Percentiles rank a stretch among this genome's conserved stretches.
Conservation (phyloP, 2,329 filamentous ascomycete genomes). For the Penicillium psychrosexuale region DNA sequence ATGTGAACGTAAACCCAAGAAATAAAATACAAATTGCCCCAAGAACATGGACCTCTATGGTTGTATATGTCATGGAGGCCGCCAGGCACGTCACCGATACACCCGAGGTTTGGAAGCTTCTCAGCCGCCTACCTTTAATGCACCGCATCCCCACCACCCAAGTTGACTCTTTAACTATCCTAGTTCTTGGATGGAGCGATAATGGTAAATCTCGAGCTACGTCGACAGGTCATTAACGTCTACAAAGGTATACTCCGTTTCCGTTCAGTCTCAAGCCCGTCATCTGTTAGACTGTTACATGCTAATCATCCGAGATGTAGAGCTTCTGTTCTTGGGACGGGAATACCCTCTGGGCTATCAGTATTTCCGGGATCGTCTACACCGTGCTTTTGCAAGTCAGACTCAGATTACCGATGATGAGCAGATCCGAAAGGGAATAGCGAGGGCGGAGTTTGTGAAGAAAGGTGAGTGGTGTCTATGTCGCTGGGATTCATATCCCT, state of each 20-base stretch:
- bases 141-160: neutral
- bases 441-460: constrained; percentile 80
- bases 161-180: neutral
- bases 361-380: constrained; percentile 77
- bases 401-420: constrained; percentile 66
- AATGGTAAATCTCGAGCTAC: constrained; percentile 57
- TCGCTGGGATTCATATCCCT: neutral
- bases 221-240: constrained; percentile 74
- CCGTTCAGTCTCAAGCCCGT: neutral
- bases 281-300: neutral
- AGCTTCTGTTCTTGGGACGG: constrained; percentile 77
- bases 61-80: neutral
- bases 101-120: constrained; percentile 15
- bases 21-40: neutral
- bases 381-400: constrained; percentile 80
- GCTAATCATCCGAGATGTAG: constrained; percentile 44
- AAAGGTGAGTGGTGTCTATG: constrained; percentile 60
- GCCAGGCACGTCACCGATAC: constrained; percentile 21
- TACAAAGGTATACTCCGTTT: constrained; percentile 68
- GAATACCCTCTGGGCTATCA: constrained; percentile 82
- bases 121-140: constrained; percentile 2
- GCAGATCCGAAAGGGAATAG: constrained; percentile 72
- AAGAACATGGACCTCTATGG: neutral
- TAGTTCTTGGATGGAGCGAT: constrained; percentile 8
- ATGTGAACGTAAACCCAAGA: too few species aligned